Conservation (phyloP, 2,329 filamentous ascomycete genomes). For the Biscogniauxia sp. region DNA sequence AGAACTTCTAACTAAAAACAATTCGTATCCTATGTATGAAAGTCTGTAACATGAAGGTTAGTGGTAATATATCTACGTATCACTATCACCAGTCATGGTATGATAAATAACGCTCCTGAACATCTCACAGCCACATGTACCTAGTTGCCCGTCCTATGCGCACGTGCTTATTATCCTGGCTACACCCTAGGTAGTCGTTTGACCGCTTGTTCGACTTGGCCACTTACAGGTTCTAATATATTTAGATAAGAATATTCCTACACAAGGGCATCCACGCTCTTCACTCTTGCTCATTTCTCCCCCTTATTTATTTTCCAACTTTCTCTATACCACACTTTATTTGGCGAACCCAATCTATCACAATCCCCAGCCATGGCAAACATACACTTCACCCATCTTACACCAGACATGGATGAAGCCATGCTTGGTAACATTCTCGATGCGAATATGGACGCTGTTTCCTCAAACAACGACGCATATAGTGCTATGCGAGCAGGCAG, state of each 20-base stretch:
- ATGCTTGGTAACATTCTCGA: background rate
- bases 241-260: background rate
- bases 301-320: background rate
- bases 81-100: too few species aligned
- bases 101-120: too few species aligned
- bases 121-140: too few species aligned
- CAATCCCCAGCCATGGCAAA: background rate
- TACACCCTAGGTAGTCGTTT: background rate
- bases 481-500: background rate
- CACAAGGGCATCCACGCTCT: background rate
- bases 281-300: background rate
- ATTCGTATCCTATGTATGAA: too few species aligned
- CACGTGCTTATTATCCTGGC: too few species aligned
- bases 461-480: background rate
- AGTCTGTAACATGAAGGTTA: too few species aligned
- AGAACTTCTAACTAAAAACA: too few species aligned
- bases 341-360: background rate
- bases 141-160: too few species aligned
- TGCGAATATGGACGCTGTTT: background rate
- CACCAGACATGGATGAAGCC: background rate
- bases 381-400: background rate
- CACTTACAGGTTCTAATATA: background rate
- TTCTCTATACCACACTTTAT: background rate
- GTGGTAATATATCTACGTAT: too few species aligned
- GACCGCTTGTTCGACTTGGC: background rate